Evolutionary conservation across 2,329 filamentous ascomycete species (phyloP).

Genomic region (Aspergillus arachidicola): DNA sequence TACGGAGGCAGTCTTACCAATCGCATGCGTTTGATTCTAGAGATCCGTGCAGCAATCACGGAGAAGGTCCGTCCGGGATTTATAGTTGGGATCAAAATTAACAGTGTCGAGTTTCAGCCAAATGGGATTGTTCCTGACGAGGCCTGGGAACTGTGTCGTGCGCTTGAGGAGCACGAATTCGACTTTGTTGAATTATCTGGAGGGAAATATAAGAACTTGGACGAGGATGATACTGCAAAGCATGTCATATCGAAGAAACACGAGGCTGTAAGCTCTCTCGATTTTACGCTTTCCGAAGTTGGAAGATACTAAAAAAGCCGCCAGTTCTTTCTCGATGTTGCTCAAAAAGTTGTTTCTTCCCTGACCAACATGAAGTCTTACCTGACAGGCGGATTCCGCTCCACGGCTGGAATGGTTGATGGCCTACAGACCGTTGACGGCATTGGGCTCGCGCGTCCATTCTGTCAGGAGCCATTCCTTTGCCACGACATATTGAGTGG

Average conservation of each 20-base stretch:
- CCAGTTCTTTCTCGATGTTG: conserved; percentile 62
- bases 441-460: conserved; percentile 59
- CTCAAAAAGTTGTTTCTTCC: conserved; percentile 53
- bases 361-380: conserved; percentile 59
- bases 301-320: too few relatives aligned
- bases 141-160: conserved; percentile 45
- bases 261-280: too few relatives aligned
- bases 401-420: conserved; percentile 58
- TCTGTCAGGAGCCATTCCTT: conserved; percentile 52
- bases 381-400: conserved; percentile 61
- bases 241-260: too few relatives aligned
- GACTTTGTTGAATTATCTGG: conserved; percentile 61
- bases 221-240: conserved; percentile 46
- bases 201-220: conserved; percentile 57
- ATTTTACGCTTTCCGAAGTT: too few relatives aligned
- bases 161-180: conserved; percentile 34
- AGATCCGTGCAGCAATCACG: conserved; percentile 50
- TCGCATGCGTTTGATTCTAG: conserved; percentile 60
- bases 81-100: conserved; percentile 60
- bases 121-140: conserved; percentile 51
- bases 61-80: conserved; percentile 34
- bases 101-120: conserved; percentile 60
- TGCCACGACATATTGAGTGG: conserved; percentile 31
- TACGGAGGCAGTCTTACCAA: conserved; percentile 70
- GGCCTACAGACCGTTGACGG: conserved; percentile 62